A percentile compares a stretch with the other conserved stretches of the same genome.
These are phyloP conservation scores for Fusarium chuoi DNA, from an alignment of 2,329 filamentous ascomycete genomes.

Conservation along the genomic window DNA sequence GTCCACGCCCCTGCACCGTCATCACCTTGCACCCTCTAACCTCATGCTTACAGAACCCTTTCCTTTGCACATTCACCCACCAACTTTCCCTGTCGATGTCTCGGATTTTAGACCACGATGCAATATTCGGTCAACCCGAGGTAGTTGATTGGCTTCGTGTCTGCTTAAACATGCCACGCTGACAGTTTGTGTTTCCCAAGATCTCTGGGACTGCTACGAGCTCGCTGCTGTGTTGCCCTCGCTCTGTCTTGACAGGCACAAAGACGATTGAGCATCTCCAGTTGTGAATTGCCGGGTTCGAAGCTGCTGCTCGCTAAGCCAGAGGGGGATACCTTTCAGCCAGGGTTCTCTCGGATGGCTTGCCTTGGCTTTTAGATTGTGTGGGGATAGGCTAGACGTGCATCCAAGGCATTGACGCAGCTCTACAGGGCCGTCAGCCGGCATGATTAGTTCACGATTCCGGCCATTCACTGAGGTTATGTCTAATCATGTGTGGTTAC, in stretches of 20 bases:
- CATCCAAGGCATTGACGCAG: conserved; percentile 56
- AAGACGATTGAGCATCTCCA: background rate
- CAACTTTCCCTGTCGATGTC: conserved; percentile 3
- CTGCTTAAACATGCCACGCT: conserved; percentile 5
- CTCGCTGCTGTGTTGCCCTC: conserved; percentile 21
- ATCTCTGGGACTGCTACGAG: conserved; percentile 3
- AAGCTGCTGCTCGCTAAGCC: conserved; percentile 11
- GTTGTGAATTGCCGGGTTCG: background rate
- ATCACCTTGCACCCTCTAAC: conserved; percentile 27
- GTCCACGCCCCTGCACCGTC: conserved; percentile 21
- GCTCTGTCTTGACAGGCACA: conserved; percentile 15
- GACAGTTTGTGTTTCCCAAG: conserved; percentile 23
- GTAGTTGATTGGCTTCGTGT: conserved; percentile 40
- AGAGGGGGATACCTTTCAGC: conserved; percentile 34
- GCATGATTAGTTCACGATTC: conserved; percentile 31
- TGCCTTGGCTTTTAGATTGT: conserved; percentile 34
- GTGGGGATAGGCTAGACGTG: conserved; percentile 41
- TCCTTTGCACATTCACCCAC: conserved; percentile 21
- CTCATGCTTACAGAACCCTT: conserved; percentile 3
- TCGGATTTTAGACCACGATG: conserved; percentile 2
- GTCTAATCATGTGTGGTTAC: conserved; percentile 12
- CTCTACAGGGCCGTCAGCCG: conserved; percentile 45
- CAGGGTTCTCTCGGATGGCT: conserved; percentile 33
- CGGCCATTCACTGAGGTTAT: conserved; percentile 14
- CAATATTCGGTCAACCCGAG: conserved; percentile 43